Percentiles rank a stretch among this genome's conserved stretches.
phyloP scores from a whole-genome alignment of 129 eudicot genomes.

The Pseudognaphalium luteoalbum region DNA sequence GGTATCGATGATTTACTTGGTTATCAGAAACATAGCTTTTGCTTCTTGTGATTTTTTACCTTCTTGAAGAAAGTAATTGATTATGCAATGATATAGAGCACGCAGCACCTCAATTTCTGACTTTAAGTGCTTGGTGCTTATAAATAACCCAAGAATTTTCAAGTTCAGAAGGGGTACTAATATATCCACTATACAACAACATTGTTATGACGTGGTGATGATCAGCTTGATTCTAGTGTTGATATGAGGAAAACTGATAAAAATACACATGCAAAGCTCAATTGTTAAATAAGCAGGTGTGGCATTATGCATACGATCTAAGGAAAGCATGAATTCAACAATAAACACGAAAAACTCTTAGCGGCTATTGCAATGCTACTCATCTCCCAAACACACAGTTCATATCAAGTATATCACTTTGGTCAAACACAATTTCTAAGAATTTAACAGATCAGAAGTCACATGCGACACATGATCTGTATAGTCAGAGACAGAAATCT shows the following conservation, averaged over 20 bases:
- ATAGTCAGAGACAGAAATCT: not conserved
- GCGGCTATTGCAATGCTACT: not conserved
- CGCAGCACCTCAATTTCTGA: not conserved
- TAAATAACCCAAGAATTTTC: not conserved
- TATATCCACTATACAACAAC: not conserved
- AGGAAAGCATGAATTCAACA: not conserved
- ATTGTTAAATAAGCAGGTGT: not conserved
- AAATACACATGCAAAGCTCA: not conserved
- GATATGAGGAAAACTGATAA: not conserved
- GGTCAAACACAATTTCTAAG: slow-evolving; percentile 7
- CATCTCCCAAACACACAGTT: slow-evolving; percentile 2
- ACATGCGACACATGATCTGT: not conserved
- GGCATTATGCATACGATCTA: not conserved
- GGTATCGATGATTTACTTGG: not conserved
- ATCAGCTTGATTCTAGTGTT: not conserved
- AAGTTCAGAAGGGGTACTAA: not conserved
- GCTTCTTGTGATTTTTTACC: not conserved
- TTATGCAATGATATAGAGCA: not conserved
- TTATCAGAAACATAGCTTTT: slow-evolving; percentile 3
- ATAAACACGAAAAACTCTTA: too few relatives aligned
- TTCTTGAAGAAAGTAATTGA: not conserved
- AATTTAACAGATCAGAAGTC: not conserved
- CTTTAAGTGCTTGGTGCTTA: not conserved
- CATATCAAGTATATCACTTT: not conserved
- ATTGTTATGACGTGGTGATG: not conserved